A percentile compares a stretch with the other conserved stretches of the same genome.
These are phyloP conservation scores for Albugo candida DNA, from an alignment of 352 stramenopile genomes.

Conservation along the genomic window DNA sequence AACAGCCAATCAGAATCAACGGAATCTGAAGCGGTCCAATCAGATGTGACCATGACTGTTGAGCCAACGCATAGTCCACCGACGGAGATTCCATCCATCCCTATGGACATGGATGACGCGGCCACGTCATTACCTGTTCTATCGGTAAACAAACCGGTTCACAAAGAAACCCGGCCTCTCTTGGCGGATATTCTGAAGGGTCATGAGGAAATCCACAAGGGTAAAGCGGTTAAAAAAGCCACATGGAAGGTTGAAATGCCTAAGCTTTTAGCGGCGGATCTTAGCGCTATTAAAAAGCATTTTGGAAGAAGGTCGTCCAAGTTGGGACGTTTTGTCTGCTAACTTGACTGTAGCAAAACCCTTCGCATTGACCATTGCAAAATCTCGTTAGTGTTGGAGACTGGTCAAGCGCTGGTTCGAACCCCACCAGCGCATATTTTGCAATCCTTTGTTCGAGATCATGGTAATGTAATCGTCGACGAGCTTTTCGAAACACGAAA, in stretches of 20 bases:
- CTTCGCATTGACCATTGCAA: background rate
- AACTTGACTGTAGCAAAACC: background rate
- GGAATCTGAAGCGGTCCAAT: too few relatives aligned
- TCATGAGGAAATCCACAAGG: too few relatives aligned
- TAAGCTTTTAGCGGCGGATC: slow-evolving; percentile 3
- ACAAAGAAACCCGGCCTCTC: too few relatives aligned
- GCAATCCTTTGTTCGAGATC: background rate
- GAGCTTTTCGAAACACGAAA: slow-evolving; percentile 1
- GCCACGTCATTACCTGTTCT: too few relatives aligned
- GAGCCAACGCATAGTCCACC: too few relatives aligned
- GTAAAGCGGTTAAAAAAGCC: too few relatives aligned
- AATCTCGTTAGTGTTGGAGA: background rate
- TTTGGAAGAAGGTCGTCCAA: background rate
- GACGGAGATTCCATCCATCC: too few relatives aligned
- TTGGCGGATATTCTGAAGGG: too few relatives aligned
- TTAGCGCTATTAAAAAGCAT: slow-evolving; percentile 4
- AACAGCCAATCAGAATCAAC: too few relatives aligned
- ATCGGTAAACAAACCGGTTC: too few relatives aligned
- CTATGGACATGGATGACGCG: too few relatives aligned
- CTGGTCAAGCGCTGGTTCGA: background rate
- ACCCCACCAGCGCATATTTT: slow-evolving; percentile 1
- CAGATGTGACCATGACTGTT: too few relatives aligned
- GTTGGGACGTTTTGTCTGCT: background rate
- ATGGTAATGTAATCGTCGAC: background rate
- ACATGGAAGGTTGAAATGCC: slow-evolving; percentile 1